Evolutionary conservation across 768 basidiomycete species (phyloP), one percentile per base, ranked within the genome.

Genomic region (Naganishia vishniacii): DNA sequence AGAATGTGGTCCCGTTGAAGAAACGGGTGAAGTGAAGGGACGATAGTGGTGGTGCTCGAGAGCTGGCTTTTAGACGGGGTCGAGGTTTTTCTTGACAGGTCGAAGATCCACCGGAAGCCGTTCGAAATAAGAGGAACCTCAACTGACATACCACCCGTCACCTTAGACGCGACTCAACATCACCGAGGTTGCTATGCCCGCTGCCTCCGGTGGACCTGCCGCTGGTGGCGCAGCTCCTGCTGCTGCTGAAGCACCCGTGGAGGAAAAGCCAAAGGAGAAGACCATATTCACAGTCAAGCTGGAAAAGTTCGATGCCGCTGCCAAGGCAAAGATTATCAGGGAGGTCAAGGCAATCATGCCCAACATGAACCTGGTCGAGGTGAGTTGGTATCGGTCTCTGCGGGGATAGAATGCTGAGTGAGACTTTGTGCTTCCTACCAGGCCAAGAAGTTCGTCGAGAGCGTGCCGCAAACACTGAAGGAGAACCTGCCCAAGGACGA

Each of bases 401-500:
- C 18, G 11, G 41, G n/a, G n/a, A n/a, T n/a, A n/a, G n/a, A n/a
- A n/a, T n/a, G n/a, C n/a, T n/a, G n/a, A n/a, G n/a, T n/a, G n/a
- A n/a, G n/a, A n/a, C n/a, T n/a, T n/a, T n/a, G n/a, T n/a, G n/a
- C n/a, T n/a, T n/a, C n/a, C n/a, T n/a, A n/a, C n/a, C 73, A 99
- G 95, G 95, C 95, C 26, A 99, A 99, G 84, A 99, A 95, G 80
- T 94, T 98, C 72, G 95, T 98, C 47, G 95, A 99, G 79, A 91
- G 90, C 18, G 78, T 89, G 69, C 95, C 95, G 25, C 87, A 97
- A 79, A 80, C 87, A 4, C 81, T 99, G 72, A 99, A 97, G 80
- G 95, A 98, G 80, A 89, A 89, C 77, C 74, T 95, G 64, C 82
- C 89, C 25, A 99, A 99, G 79, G 95, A 99, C 71, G 95, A 99